Evolutionary conservation across 306 rosid species (phyloP).

Genomic region (Vachellia pachyceras): DNA sequence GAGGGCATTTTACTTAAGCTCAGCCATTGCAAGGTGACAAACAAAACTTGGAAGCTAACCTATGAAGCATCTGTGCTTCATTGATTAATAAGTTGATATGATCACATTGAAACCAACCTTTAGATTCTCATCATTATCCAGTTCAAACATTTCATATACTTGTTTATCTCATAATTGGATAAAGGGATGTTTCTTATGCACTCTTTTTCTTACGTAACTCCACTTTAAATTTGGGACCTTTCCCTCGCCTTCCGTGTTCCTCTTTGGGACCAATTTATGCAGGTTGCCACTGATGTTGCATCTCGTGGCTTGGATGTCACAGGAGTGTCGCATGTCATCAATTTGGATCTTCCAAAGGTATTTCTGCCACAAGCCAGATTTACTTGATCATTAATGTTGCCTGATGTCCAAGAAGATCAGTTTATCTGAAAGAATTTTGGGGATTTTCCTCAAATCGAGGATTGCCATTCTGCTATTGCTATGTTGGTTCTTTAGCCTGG

Average conservation of each 20-base stretch:
- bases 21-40: background rate
- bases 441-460: conserved; percentile 28
- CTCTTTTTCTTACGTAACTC: conserved; percentile 23
- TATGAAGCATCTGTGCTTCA: background rate
- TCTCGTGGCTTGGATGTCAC: conserved; percentile 95
- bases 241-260: conserved; percentile 2
- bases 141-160: background rate
- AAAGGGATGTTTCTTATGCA: background rate
- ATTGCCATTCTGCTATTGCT: conserved; percentile 50
- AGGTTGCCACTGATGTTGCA: conserved; percentile 95
- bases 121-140: background rate
- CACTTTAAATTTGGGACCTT: background rate
- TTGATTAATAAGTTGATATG: background rate
- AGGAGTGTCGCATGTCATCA: conserved; percentile 87
- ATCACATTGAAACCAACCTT: background rate
- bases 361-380: conserved; percentile 21
- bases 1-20: background rate
- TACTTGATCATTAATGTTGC: conserved; percentile 31
- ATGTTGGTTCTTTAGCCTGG: conserved; percentile 52
- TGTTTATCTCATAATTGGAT: background rate
- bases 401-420: conserved; percentile 31
- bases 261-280: conserved; percentile 35
- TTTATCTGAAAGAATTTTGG: conserved; percentile 33
- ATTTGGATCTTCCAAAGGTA: conserved; percentile 97
- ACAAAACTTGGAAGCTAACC: background rate